Percentiles rank a stretch among this genome's conserved stretches.
Evolutionary conservation across 192 early-diverging fungal species (phyloP).

Genomic region (Thamnidium elegans): DNA sequence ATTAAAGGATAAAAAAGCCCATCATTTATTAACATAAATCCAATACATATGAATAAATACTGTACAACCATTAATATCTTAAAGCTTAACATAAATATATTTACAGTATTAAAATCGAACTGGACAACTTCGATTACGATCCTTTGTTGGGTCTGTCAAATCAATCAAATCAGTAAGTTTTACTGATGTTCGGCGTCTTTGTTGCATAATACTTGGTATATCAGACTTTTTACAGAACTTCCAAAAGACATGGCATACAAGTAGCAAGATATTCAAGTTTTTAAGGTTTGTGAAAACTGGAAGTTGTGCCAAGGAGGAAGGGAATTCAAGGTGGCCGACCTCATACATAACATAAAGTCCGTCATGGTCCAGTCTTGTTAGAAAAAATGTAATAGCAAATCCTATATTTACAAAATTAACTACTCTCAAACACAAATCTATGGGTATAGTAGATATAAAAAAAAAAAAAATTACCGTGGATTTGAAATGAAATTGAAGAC

Average conservation of each 20-base stretch:
- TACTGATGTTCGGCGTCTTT: slow-evolving; percentile 14
- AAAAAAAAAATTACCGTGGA: slow-evolving; percentile 18
- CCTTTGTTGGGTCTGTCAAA: slow-evolving; percentile 17
- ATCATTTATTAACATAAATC: too few relatives aligned
- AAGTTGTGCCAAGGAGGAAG: slow-evolving; percentile 19
- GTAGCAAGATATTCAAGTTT: slow-evolving; percentile 16
- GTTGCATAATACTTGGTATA: slow-evolving; percentile 16
- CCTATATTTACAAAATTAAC: slow-evolving; percentile 14
- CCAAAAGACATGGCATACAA: slow-evolving; percentile 22
- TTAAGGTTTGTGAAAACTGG: slow-evolving; percentile 16
- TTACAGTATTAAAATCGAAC: slow-evolving; percentile 5
- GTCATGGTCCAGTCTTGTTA: slow-evolving; percentile 17
- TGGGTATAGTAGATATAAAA: slow-evolving; percentile 11
- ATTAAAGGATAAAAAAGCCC: too few relatives aligned
- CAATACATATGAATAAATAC: too few relatives aligned
- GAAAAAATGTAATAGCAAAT: slow-evolving; percentile 18
- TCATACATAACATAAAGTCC: slow-evolving; percentile 18
- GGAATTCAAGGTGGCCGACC: slow-evolving; percentile 13
- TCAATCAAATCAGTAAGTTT: slow-evolving; percentile 16
- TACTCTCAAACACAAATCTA: slow-evolving; percentile 19
- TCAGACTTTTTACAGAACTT: slow-evolving; percentile 18
- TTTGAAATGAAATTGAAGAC: slow-evolving; percentile 18
- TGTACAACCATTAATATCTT: too few relatives aligned
- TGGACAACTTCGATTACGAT: slow-evolving; percentile 14
- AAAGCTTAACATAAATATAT: slow-evolving; percentile 6